Base-by-base conservation (phyloP, 371 early-diverging fungal species). In the Apophysomyces trapeziformis region DNA sequence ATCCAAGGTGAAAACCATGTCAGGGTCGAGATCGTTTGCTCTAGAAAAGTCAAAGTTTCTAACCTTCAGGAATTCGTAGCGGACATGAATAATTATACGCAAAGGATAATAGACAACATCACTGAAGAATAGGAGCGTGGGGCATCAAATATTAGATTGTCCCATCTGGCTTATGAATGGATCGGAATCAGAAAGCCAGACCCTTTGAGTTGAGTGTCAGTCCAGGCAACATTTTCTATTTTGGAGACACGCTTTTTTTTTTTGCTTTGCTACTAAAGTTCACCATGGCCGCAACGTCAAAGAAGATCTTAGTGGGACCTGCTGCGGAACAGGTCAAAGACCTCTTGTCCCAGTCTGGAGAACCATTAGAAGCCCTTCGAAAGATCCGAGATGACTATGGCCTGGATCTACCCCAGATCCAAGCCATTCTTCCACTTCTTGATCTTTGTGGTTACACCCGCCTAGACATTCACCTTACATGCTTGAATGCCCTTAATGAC, bases 391-490 rank as follows among this genome's bases (percentile, higher is more conserved):
- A 64, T 7, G 69, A 74, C 32, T 78, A 76, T 44, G 80, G 80
- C 1, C 67, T 80, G 6, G 64, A 72, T 65, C 72, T 89, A n/a
- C 85, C 83, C 8, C 83, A 78, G 18, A 79, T 87, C 18, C 77
- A 82, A 8, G 75, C 85, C 38, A 81, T 87, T 60, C 89, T 88
- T 60, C 83, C 83, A 2, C 70, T 91, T 4, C 75, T 89, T 6
- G 89, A 89, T 68, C 79, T 85, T 21, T 85, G 85, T 39, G 85
- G 85, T 8, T 79, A 80, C 39, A 75, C 83, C 14, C 74, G 89
- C 36, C 71, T 77, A 32, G 78, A 84, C 32, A 77, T 89, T 38
- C 90, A 91, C 70, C 63, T 65, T 1, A 74, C 80, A 0, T 89
- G 85, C 61, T 75, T 91, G 58, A 79, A 78, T 13, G 85, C 88